Conservation (phyloP, 768 basidiomycete species). For the Boletus eberwhitei region DNA sequence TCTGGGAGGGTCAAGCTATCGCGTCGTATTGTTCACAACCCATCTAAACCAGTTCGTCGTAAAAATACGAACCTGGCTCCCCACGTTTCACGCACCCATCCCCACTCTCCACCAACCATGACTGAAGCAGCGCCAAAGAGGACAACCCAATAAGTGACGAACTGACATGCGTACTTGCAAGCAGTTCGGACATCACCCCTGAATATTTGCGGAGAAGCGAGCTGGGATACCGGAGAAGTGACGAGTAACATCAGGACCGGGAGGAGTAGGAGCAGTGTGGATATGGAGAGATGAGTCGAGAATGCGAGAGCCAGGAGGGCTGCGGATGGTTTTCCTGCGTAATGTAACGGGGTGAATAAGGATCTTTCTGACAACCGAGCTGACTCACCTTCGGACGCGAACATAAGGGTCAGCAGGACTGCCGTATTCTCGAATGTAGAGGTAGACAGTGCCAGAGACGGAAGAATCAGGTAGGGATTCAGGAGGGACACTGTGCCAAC, state of each 20-base stretch:
- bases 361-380: not conserved
- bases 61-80: conserved; percentile 61
- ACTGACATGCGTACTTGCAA: conserved; percentile 42
- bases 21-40: not conserved
- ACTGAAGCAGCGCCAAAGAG: conserved; percentile 48
- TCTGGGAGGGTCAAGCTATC: conserved; percentile 78
- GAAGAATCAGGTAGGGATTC: conserved; percentile 80
- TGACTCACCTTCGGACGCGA: conserved; percentile 60
- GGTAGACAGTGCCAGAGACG: conserved; percentile 78
- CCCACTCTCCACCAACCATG: conserved; percentile 55
- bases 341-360: not conserved
- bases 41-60: not conserved
- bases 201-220: conserved; percentile 55
- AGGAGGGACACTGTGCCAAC: conserved; percentile 72
- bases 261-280: conserved; percentile 62
- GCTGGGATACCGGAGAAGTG: conserved; percentile 58
- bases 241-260: conserved; percentile 67
- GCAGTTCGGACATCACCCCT: conserved; percentile 5
- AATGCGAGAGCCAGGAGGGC: conserved; percentile 68
- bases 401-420: conserved; percentile 62
- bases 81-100: conserved; percentile 83
- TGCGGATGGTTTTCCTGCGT: conserved; percentile 53
- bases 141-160: conserved; percentile 44
- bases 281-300: conserved; percentile 68
- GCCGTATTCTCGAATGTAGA: conserved; percentile 79